Base-by-base conservation (phyloP, 1,139 yeast genomes). In the Chernovozyma sophiae-reginae region DNA sequence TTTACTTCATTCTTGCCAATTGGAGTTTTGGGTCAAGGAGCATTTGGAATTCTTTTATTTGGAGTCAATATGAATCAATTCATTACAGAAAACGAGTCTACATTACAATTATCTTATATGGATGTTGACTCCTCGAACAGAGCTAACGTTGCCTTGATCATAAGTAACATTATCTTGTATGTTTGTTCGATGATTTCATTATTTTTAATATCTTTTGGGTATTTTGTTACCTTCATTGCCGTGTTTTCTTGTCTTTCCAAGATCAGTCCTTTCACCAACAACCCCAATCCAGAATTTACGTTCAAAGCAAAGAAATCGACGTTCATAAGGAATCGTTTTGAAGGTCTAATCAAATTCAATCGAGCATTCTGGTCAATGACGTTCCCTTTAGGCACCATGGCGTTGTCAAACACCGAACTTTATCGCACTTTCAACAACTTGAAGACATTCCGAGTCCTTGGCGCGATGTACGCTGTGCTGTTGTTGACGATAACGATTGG, bases 351-450 rank as follows among this genome's bases (percentile, higher is more conserved):
- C 22, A 51, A 51, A 33, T 86, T 79, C 65, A 68, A 72, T 41
- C 72, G 74, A 45, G 77, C 80, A 0, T 86, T 83, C 74, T 87
- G 96, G 95, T 79, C 89, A 23, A 77, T 85, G 69, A 84, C 96
- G 43, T 89, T 89, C 79, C 96, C 96, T 2, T 53, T 86, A 47
- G 96, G 96, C 3, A 86, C 96, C 0, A 81, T 85, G 81, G 67
- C 82, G 0, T 58, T 84, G 16, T 77, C 86, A 3, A 73, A 78
- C 46, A 56, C 66, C 16, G 74, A 76, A 47, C 53, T 86, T 20
- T 76, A 68, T 28, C 48, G 44, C 2, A 56, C 72, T 5, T 68
- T 63, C 35, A 68, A 72, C 5, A 65, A 64, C 1, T 62, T 79
- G 46, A 53, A 53, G 29, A 76, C 79, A 3, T 83, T 83, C 60